phyloP scores from a whole-genome alignment of 805 yeast species.

The Ogataea trehaloabstinens region DNA sequence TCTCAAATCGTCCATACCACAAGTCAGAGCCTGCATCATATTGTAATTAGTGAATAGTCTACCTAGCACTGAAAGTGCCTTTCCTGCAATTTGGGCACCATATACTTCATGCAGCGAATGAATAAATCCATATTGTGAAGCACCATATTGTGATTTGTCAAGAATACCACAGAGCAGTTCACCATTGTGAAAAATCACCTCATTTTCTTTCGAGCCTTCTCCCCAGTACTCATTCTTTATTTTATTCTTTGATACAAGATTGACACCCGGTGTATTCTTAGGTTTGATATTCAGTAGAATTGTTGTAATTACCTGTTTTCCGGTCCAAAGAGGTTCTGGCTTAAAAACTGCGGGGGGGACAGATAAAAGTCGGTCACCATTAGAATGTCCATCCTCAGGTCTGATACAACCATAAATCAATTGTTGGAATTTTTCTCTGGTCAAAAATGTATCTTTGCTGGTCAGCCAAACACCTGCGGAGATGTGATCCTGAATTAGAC shows the following conservation, averaged over 20 bases:
- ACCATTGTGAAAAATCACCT: slow-evolving; percentile 83
- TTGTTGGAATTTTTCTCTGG: slow-evolving; percentile 91
- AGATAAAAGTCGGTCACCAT: slow-evolving; percentile 62
- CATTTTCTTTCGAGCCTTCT: slow-evolving; percentile 75
- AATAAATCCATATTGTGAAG: slow-evolving; percentile 93
- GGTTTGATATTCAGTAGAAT: slow-evolving; percentile 87
- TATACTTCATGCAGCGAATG: slow-evolving; percentile 96
- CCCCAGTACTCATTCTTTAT: slow-evolving; percentile 97
- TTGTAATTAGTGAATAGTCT: slow-evolving; percentile 92
- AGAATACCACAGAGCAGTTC: slow-evolving; percentile 87
- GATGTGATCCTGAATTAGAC: slow-evolving; percentile 97
- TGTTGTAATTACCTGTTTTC: slow-evolving; percentile 95
- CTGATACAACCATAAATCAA: slow-evolving; percentile 89
- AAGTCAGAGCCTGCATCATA: slow-evolving; percentile 89
- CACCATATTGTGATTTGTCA: slow-evolving; percentile 98
- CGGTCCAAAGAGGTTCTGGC: slow-evolving; percentile 95
- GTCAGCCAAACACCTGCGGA: slow-evolving; percentile 99
- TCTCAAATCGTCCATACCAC: slow-evolving; percentile 99
- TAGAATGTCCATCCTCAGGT: slow-evolving; percentile 96
- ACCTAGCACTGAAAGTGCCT: slow-evolving; percentile 87
- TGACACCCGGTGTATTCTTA: slow-evolving; percentile 83
- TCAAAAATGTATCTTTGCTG: slow-evolving; percentile 85
- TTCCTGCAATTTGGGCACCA: slow-evolving; percentile 89
- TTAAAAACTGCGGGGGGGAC: slow-evolving; percentile 87
- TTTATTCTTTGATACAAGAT: slow-evolving; percentile 79